These are phyloP conservation scores for Vishniacozyma victoriae DNA, from an alignment of 768 basidiomycete genomes.

Conservation along the genomic window DNA sequence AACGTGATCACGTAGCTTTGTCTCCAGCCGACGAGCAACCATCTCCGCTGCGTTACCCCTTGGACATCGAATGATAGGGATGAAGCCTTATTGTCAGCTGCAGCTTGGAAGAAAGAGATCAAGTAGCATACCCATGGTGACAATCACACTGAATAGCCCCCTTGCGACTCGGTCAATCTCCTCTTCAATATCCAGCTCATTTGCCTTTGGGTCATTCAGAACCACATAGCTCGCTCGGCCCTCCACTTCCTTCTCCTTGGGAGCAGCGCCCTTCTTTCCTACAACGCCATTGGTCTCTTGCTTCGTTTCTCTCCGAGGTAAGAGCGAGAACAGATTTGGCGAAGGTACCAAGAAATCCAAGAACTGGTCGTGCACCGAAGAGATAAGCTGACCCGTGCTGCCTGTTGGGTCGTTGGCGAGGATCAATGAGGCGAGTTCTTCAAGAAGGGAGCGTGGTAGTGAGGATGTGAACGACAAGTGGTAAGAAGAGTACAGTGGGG, in stretches of 20 bases:
- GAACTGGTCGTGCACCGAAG: conserved; percentile 88
- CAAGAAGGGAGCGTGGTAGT: conserved; percentile 75
- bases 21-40: conserved; percentile 94
- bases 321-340: conserved; percentile 81
- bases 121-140: conserved; percentile 65
- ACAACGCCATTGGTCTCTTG: conserved; percentile 15
- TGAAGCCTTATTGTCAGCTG: conserved; percentile 58
- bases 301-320: conserved; percentile 51
- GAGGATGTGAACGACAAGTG: conserved; percentile 95
- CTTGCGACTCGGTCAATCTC: conserved; percentile 86
- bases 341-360: conserved; percentile 93
- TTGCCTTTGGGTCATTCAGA: conserved; percentile 83
- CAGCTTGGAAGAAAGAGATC: neutral
- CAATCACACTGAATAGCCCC: conserved; percentile 86
- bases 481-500: conserved; percentile 82
- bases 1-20: conserved; percentile 76
- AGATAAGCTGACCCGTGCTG: conserved; percentile 23
- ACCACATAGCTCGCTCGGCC: conserved; percentile 64
- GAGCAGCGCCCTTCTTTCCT: conserved; percentile 16
- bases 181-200: conserved; percentile 83
- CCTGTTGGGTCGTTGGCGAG: conserved; percentile 55
- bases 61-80: conserved; percentile 90
- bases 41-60: conserved; percentile 97
- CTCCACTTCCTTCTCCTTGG: conserved; percentile 36
- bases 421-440: conserved; percentile 85